These are phyloP conservation scores for Diaporthe sp. DNA, from an alignment of 2,329 filamentous ascomycete species.

Conservation along the genomic window DNA sequence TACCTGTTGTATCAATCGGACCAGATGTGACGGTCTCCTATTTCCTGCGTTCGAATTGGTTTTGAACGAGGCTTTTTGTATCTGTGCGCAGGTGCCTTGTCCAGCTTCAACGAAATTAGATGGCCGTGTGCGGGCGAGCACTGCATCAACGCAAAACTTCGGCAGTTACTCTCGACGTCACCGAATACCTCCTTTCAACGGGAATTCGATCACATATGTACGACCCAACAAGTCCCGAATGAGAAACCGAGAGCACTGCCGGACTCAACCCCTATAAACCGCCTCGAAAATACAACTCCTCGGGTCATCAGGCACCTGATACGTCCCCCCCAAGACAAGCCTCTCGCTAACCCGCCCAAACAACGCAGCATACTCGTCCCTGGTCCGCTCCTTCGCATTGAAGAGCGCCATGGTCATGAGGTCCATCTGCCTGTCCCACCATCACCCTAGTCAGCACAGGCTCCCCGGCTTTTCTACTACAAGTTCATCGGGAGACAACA, in stretches of 20 bases:
- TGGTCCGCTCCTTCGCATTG: slow-evolving; percentile 7
- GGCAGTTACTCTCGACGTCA: background rate
- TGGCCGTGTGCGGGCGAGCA: background rate
- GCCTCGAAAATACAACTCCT: slow-evolving; percentile 14
- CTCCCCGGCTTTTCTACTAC: too few species aligned
- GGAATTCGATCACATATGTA: background rate
- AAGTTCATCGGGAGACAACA: background rate
- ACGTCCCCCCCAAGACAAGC: background rate
- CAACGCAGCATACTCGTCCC: background rate
- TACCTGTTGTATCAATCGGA: background rate
- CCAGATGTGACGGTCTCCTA: background rate
- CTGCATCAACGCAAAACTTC: background rate
- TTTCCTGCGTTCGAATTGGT: background rate
- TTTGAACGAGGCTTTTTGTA: too few species aligned
- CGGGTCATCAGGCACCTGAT: background rate
- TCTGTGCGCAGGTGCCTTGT: background rate
- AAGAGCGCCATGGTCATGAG: slow-evolving; percentile 11
- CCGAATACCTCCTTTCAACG: background rate
- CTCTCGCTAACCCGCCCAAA: background rate
- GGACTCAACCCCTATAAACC: background rate
- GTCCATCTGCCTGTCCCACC: slow-evolving; percentile 3
- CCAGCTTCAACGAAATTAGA: background rate
- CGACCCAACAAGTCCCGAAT: too few species aligned
- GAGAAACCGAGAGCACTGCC: background rate
- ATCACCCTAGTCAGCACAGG: background rate